Evolutionary conservation across 1,139 yeast species (phyloP), one percentile per base, ranked within the genome.

Genomic region (Suhomyces anneliseae): DNA sequence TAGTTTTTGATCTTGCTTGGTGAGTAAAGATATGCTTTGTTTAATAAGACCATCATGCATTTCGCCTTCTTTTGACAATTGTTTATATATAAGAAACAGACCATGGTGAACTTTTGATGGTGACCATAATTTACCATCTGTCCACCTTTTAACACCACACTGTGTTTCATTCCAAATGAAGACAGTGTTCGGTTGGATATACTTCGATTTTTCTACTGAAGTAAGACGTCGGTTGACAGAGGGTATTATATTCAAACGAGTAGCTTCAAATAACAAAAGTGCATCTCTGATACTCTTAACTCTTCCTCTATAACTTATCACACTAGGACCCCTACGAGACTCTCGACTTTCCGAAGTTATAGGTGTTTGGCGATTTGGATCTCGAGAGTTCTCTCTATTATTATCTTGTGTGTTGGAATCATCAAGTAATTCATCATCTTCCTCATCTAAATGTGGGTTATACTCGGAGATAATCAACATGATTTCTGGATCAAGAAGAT

Each of bases 81-180:
- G 89, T 49, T 79, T 75, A 61, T 85, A 85, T 6, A 82, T 78
- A 39, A 85, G 66, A 56, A 85, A 85, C 41, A 38, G 51, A 2
- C 89, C 88, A 15, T 79, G 74, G 3, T 50, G 47, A 10, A 85
- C 90, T 53, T 89, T 72, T 0, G 87, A 81, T 2, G 90, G 88
- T 48, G 83, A 76, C 90, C 90, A 85, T 36, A 78, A 72, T 53
- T 76, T 76, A 34, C 90, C 89, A 58, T 85, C 92, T 1, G 92
- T 85, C 92, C 92, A 85, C 37, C 90, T 67, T 53, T 82, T 77
- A 83, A 85, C 85, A 14, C 84, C 87, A 43, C 89, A 82, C 54
- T 81, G 83, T 24, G 77, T 71, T 62, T 85, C 90, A 59, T 82
- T 84, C 90, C 90, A 85, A 4, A 83, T 79, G 55, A 81, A 85